These are phyloP conservation scores for Inga leiocalycina DNA, from an alignment of 306 rosid genomes.

Conservation along the genomic window DNA sequence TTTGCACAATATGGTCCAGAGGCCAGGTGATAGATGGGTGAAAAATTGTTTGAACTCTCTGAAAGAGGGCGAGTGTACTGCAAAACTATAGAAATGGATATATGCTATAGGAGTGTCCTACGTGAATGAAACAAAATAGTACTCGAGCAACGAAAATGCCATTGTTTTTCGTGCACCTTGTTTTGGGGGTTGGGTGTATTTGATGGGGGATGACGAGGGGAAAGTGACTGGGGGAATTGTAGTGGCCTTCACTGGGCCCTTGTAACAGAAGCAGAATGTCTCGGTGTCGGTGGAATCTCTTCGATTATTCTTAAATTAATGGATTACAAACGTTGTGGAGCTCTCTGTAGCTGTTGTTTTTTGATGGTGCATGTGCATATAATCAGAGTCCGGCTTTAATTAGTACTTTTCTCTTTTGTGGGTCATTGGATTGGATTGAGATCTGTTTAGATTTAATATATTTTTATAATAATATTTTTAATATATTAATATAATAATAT, in stretches of 20 bases:
- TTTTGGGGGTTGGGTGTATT: background rate
- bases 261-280: conserved; percentile 1
- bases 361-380: conserved; percentile 2
- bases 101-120: background rate
- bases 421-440: no score
- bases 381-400: background rate
- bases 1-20: background rate
- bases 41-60: background rate
- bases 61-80: background rate
- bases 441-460: no score
- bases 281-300: conserved; percentile 1
- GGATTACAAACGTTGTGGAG: background rate
- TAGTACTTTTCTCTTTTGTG: background rate
- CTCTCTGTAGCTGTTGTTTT: background rate
- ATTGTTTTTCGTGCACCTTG: conserved; percentile 15
- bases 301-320: background rate
- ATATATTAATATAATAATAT: no score
- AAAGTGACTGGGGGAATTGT: conserved; percentile 7
- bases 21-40: background rate
- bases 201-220: background rate
- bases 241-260: conserved; percentile 11
- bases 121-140: background rate
- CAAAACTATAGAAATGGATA: background rate
- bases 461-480: no score
- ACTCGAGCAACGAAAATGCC: background rate